These are phyloP conservation scores for Neurospora sp. DNA, from an alignment of 495 filamentous ascomycete species.

Conservation along the genomic window DNA sequence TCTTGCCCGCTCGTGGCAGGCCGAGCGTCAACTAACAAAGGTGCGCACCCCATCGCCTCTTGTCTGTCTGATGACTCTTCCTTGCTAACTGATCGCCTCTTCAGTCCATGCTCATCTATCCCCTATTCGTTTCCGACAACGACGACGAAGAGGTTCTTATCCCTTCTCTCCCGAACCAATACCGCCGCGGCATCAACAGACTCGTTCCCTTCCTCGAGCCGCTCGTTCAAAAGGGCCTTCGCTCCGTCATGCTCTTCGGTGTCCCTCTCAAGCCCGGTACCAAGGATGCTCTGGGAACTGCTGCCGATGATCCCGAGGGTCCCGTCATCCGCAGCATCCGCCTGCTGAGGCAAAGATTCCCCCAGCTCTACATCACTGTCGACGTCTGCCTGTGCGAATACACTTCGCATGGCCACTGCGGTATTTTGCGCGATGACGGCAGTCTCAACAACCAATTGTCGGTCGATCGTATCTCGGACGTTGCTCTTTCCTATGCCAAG, in stretches of 20 bases:
- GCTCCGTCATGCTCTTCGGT: constrained; percentile 90
- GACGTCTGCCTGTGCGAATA: constrained; percentile 99
- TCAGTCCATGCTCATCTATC: constrained; percentile 96
- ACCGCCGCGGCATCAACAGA: constrained; percentile 79
- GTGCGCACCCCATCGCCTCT: constrained; percentile 31
- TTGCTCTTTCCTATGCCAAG: constrained; percentile 82
- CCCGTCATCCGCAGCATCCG: constrained; percentile 82
- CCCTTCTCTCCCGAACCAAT: constrained; percentile 78
- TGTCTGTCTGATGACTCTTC: neutral
- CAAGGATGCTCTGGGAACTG: constrained; percentile 89
- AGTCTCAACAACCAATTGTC: constrained; percentile 84
- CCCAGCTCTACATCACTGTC: constrained; percentile 75
- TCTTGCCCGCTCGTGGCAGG: constrained; percentile 85
- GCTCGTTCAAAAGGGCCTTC: constrained; percentile 76
- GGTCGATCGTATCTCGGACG: constrained; percentile 87
- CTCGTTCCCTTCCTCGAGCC: constrained; percentile 75
- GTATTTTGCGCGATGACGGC: constrained; percentile 85
- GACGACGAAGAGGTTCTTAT: constrained; percentile 87
- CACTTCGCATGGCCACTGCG: constrained; percentile 97
- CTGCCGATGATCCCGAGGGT: constrained; percentile 84
- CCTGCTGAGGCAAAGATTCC: constrained; percentile 71
- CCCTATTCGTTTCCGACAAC: constrained; percentile 89
- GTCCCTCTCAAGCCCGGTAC: constrained; percentile 68
- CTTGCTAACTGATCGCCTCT: constrained; percentile 5
- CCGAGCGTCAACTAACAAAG: constrained; percentile 95